phyloP scores from a whole-genome alignment of 140 eudicot genomes.

The Ambrosia hybrid region DNA sequence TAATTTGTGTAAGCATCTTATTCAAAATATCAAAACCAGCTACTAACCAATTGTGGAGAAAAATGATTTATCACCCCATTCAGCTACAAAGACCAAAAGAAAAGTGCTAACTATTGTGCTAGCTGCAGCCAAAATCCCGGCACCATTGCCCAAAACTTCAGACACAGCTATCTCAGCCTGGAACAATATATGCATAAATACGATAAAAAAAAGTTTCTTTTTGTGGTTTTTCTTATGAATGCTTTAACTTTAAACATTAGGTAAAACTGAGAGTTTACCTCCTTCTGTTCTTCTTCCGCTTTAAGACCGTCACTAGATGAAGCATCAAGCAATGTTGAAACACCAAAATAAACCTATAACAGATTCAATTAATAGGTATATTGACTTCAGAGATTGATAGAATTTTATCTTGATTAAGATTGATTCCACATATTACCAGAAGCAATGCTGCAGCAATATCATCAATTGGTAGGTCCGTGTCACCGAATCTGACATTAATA shows the following conservation, averaged over 20 bases:
- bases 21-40: not conserved
- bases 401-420: not conserved
- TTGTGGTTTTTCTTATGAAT: not conserved
- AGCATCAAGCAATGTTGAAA: constrained; percentile 89
- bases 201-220: not conserved
- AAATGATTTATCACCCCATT: constrained; percentile 98
- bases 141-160: constrained; percentile 81
- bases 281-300: constrained; percentile 97
- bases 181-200: constrained; percentile 16
- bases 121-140: constrained; percentile 87
- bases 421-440: constrained; percentile 55
- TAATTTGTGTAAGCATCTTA: not conserved
- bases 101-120: constrained; percentile 73
- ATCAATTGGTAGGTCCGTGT: constrained; percentile 82
- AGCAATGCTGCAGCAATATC: constrained; percentile 96
- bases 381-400: not conserved
- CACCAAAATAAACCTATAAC: constrained; percentile 90
- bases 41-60: constrained; percentile 92
- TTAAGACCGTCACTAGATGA: constrained; percentile 78
- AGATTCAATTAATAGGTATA: not conserved
- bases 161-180: constrained; percentile 99
- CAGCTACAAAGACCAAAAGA: constrained; percentile 70
- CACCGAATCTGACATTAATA: constrained; percentile 66
- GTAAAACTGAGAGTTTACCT: constrained; percentile 46
- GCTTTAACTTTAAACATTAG: not conserved